Percentiles rank a stretch among this genome's conserved stretches.
Evolutionary conservation across 2,329 filamentous ascomycete genomes (phyloP).

Genomic region (Coniochaeta pulveracea): DNA sequence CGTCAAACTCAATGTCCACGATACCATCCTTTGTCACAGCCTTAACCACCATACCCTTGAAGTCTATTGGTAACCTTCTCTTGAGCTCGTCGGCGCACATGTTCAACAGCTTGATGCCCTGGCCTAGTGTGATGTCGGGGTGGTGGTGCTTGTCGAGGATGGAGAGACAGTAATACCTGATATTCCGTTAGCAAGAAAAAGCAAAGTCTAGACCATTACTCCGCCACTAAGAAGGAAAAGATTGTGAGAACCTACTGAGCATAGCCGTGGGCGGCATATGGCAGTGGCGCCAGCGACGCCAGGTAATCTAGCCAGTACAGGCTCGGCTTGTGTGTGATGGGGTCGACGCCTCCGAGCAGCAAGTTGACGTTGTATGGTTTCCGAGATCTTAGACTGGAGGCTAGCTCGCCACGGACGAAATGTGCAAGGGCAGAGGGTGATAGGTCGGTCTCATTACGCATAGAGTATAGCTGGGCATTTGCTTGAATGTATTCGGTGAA

Average conservation of each 20-base stretch:
- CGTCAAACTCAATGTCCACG: conserved; percentile 72
- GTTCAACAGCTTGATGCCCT: conserved; percentile 83
- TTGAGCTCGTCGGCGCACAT: conserved; percentile 98
- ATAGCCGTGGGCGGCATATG: conserved; percentile 96
- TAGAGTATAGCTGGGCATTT: conserved; percentile 95
- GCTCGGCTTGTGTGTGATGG: conserved; percentile 80
- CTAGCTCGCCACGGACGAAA: conserved; percentile 91
- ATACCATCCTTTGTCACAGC: conserved; percentile 92
- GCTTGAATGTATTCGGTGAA: conserved; percentile 99
- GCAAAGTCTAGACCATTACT: background rate
- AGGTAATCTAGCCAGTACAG: conserved; percentile 98
- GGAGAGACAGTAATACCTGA: conserved; percentile 90
- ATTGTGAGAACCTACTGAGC: conserved; percentile 62
- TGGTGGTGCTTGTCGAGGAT: conserved; percentile 98
- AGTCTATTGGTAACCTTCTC: conserved; percentile 92
- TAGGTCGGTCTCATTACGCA: conserved; percentile 92
- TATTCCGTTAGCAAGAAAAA: background rate
- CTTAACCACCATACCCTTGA: conserved; percentile 95
- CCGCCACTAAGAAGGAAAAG: no score
- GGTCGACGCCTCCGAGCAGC: conserved; percentile 85
- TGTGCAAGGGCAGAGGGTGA: conserved; percentile 80
- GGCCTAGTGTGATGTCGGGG: conserved; percentile 78
- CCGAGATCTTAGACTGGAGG: conserved; percentile 77
- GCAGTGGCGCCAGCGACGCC: conserved; percentile 74
- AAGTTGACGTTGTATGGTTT: conserved; percentile 97